Base-by-base conservation (phyloP, 108 stramenopile species). In the Seminavis robusta region DNA sequence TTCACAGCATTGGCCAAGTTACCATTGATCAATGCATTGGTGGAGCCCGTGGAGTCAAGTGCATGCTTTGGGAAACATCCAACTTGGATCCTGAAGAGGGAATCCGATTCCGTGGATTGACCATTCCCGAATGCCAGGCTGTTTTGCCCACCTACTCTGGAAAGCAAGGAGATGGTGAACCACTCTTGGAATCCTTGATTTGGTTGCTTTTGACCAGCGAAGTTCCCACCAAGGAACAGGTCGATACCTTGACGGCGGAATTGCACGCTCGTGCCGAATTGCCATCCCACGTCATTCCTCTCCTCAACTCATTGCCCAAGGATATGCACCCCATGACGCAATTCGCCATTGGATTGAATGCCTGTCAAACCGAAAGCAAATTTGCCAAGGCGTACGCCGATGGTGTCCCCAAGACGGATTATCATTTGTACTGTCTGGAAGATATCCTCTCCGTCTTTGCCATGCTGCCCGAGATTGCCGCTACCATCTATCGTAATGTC, bases 311-410 rank as follows among this genome's bases (percentile, higher is more conserved):
- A 30, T 83, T 99, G 47, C 97, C 97, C 63, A 97, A 96, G 78
- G 77, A 83, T 45, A 96, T 98, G 97, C 98, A 99, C 75, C 95
- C 98, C 69, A 99, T 99, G 98, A 98, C 96, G 28, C 96, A 97
- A 89, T 90, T 99, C 61, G 69, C 85, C 21, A 83, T 95, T 43
- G 97, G 88, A 6, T 60, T 93, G 15, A 84, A 71, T 70, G 98
- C 97, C 42, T 80, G 92, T 58, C 96, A 98, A 73, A 95, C 95
- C 24, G 94, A 90, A 38, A 87, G 84, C 39, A 69, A 86, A 63
- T 98, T 98, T 56, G 95, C 98, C 80, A 88, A 91, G 72, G 94
- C 94, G 25, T 98, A 98, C 68, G 64, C 67, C 46, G 83, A 87
- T 2, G 97, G 97, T 28, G 88, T 74, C 7, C 87, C 90, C 71